A percentile compares a stretch with the other conserved stretches of the same genome.
Evolutionary conservation across 2,329 filamentous ascomycete species (phyloP).

Genomic region (Lachnellula willkommii): DNA sequence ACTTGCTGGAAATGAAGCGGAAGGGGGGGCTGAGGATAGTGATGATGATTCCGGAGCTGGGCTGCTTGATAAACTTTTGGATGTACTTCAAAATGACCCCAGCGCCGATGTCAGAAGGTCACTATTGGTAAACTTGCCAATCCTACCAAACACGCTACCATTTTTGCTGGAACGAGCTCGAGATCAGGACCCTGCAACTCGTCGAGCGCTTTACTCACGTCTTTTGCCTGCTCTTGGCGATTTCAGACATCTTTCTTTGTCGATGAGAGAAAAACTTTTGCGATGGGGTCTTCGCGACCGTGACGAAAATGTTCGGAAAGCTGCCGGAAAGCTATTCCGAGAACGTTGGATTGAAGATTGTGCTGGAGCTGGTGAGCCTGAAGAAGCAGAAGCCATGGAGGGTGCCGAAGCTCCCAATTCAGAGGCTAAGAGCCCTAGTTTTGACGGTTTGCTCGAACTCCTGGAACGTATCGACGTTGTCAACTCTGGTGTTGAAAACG

Average conservation of each 20-base stretch:
- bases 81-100: constrained; percentile 87
- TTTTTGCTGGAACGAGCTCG: constrained; percentile 86
- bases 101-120: constrained; percentile 89
- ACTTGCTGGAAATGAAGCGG: constrained; percentile 71
- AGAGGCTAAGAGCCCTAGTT: constrained; percentile 58
- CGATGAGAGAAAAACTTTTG: constrained; percentile 90
- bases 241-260: constrained; percentile 87
- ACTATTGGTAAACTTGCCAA: constrained; percentile 83
- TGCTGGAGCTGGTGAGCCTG: constrained; percentile 59
- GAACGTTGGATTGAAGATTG: constrained; percentile 99
- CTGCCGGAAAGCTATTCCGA: constrained; percentile 81
- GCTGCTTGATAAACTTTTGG: constrained; percentile 75
- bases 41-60: constrained; percentile 64
- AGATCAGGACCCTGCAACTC: constrained; percentile 78
- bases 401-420: constrained; percentile 35
- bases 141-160: constrained; percentile 74
- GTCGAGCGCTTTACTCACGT: constrained; percentile 79
- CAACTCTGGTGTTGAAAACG: constrained; percentile 82
- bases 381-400: constrained; percentile 43
- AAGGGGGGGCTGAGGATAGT: constrained; percentile 64
- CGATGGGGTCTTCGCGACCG: constrained; percentile 92
- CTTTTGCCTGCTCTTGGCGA: constrained; percentile 85
- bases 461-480: constrained; percentile 91
- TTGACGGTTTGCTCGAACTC: constrained; percentile 82
- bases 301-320: constrained; percentile 90